phyloP scores from a whole-genome alignment of 495 filamentous ascomycete species.

The Choiromyces venosus region DNA sequence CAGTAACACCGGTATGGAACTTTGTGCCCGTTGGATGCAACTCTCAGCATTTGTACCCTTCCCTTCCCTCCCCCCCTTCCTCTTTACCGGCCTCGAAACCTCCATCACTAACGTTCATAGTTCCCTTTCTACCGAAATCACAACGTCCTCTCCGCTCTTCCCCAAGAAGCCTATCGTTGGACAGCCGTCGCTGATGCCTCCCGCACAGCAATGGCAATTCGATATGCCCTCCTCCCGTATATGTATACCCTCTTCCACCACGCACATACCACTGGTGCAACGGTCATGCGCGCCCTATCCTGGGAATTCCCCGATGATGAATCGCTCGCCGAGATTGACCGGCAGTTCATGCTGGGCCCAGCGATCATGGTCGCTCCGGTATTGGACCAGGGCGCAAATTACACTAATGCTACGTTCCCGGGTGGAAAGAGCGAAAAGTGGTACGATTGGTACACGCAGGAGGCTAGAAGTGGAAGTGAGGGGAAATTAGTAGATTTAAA shows the following conservation, averaged over 20 bases:
- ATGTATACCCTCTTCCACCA: conserved; percentile 73
- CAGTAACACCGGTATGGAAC: conserved; percentile 64
- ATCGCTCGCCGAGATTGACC: conserved; percentile 59
- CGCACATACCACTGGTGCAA: conserved; percentile 62
- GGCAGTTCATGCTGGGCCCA: conserved; percentile 72
- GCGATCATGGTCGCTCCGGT: conserved; percentile 69
- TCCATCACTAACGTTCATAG: conserved; percentile 45
- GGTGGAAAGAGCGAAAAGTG: conserved; percentile 61
- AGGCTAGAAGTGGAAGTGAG: conserved; percentile 49
- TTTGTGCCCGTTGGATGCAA: conserved; percentile 85
- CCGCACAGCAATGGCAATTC: conserved; percentile 64
- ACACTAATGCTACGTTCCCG: conserved; percentile 72
- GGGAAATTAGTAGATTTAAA: conserved; percentile 66
- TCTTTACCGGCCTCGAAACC: neutral
- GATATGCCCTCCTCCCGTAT: conserved; percentile 70
- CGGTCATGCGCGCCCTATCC: conserved; percentile 72
- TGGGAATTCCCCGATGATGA: conserved; percentile 84
- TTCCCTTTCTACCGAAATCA: conserved; percentile 55
- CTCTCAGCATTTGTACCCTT: conserved; percentile 68
- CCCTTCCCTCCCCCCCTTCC: conserved; percentile 37
- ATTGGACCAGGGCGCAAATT: conserved; percentile 58
- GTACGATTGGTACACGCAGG: conserved; percentile 78
- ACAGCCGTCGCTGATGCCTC: conserved; percentile 60
- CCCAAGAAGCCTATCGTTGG: conserved; percentile 78
- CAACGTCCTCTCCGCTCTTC: conserved; percentile 49